Evolutionary conservation across 306 rosid genomes (phyloP).

Genomic region (Heteromeles arbutifolia): DNA sequence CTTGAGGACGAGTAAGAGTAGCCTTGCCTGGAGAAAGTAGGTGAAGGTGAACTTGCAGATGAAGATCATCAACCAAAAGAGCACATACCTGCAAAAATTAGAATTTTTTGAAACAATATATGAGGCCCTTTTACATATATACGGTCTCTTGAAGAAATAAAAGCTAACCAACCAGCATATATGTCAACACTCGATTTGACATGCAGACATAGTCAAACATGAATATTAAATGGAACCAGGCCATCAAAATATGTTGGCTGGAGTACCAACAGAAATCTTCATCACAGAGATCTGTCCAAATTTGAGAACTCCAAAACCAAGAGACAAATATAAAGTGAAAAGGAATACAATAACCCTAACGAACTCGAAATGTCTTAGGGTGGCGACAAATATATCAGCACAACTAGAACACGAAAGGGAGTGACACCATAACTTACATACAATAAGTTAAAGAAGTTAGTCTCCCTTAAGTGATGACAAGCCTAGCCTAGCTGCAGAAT

Average conservation of each 20-base stretch:
- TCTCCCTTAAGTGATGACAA: background rate
- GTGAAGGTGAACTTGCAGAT: conserved; percentile 83
- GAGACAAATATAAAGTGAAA: background rate
- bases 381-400: background rate
- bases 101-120: conserved; percentile 1
- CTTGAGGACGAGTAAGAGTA: background rate
- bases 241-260: background rate
- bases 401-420: background rate
- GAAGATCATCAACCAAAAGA: conserved; percentile 76
- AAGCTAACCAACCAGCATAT: background rate
- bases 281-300: background rate
- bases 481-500: background rate
- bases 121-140: background rate
- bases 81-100: conserved; percentile 59
- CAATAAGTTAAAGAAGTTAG: background rate
- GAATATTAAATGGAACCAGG: background rate
- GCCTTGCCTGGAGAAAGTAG: conserved; percentile 90
- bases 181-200: background rate
- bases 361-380: background rate
- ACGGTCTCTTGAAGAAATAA: background rate
- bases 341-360: background rate
- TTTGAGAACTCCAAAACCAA: background rate
- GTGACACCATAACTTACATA: background rate
- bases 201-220: background rate
- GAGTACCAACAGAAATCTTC: background rate